Evolutionary conservation across 495 filamentous ascomycete species (phyloP).

Genomic region (Xylaria intraflava): DNA sequence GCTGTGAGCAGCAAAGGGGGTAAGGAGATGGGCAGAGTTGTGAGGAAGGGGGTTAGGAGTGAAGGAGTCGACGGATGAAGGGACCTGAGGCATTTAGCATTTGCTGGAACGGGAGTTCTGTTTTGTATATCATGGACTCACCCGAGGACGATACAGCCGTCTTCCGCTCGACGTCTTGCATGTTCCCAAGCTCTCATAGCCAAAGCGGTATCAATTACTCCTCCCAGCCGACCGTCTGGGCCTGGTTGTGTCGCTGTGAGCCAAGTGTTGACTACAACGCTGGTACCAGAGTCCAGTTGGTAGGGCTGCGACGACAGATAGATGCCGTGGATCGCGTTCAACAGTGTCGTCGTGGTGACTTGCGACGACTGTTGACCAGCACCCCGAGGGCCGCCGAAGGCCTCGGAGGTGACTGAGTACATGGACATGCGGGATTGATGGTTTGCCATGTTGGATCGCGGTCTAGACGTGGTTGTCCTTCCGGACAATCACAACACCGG

Average conservation of each 20-base stretch:
- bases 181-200: constrained; percentile 92
- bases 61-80: constrained; percentile 85
- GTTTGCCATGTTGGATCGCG: constrained; percentile 55
- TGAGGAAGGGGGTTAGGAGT: constrained; percentile 71
- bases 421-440: constrained; percentile 68
- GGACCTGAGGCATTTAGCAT: constrained; percentile 49
- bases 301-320: constrained; percentile 79
- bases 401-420: constrained; percentile 70
- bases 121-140: constrained; percentile 30
- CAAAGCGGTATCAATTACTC: constrained; percentile 72
- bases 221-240: constrained; percentile 60
- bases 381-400: constrained; percentile 50
- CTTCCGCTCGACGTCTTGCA: constrained; percentile 87
- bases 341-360: constrained; percentile 83
- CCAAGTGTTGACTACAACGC: constrained; percentile 93
- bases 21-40: constrained; percentile 68
- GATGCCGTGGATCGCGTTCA: constrained; percentile 85
- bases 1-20: constrained; percentile 69
- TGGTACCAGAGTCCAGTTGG: constrained; percentile 82
- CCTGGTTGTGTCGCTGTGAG: constrained; percentile 63
- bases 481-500: constrained; percentile 30
- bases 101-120: constrained; percentile 15
- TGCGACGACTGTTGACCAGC: constrained; percentile 63
- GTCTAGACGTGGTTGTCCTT: constrained; percentile 26
- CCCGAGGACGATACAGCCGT: constrained; percentile 89